phyloP scores from a whole-genome alignment of 1,139 yeast genomes.

The Suhomyces terraborum region DNA sequence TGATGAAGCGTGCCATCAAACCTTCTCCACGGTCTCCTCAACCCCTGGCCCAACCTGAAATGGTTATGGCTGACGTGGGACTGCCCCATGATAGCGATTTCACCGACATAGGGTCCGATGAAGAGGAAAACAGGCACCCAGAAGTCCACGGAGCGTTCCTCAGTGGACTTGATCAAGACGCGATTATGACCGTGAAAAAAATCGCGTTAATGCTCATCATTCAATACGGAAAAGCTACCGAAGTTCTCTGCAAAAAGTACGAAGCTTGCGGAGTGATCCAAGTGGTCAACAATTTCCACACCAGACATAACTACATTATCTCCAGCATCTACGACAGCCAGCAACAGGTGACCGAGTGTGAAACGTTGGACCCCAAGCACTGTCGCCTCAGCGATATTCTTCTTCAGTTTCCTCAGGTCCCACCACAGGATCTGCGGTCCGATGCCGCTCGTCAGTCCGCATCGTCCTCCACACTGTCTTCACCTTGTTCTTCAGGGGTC shows the following conservation, averaged over 20 bases:
- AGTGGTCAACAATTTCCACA: conserved; percentile 38
- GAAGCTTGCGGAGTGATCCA: conserved; percentile 46
- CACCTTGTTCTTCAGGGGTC: conserved; percentile 11
- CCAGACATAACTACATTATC: conserved; percentile 27
- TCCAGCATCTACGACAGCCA: conserved; percentile 31
- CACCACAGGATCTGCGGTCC: not conserved
- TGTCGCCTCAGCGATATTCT: conserved; percentile 29
- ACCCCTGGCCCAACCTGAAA: conserved; percentile 8
- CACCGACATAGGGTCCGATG: conserved; percentile 18
- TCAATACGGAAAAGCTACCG: conserved; percentile 52
- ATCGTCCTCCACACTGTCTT: conserved; percentile 9
- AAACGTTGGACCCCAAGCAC: conserved; percentile 23
- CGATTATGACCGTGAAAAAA: conserved; percentile 47
- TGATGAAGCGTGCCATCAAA: conserved; percentile 20
- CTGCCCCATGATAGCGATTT: conserved; percentile 18
- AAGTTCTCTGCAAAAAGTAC: conserved; percentile 57
- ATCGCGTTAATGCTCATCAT: conserved; percentile 49
- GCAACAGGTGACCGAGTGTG: conserved; percentile 19
- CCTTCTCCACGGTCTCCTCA: conserved; percentile 2
- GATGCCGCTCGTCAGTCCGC: conserved; percentile 2
- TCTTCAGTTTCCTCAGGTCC: conserved; percentile 29
- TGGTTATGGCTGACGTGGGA: conserved; percentile 10
- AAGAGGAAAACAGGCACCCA: conserved; percentile 46
- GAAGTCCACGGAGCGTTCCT: conserved; percentile 51
- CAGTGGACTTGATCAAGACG: conserved; percentile 46